phyloP scores from a whole-genome alignment of 352 stramenopile genomes.

The Phytophthora sp. region DNA sequence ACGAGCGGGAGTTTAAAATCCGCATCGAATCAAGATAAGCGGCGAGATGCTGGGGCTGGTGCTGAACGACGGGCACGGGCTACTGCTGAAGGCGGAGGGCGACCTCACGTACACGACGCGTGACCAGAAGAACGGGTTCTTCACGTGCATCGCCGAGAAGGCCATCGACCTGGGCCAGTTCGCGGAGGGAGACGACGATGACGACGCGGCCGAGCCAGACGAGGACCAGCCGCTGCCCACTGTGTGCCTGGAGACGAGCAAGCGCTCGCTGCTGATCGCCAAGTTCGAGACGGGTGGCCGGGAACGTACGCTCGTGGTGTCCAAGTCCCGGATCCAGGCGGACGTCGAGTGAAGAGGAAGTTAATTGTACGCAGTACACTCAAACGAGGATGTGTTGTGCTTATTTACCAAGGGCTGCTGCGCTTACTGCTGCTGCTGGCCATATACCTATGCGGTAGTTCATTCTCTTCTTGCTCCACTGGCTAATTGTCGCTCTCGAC shows the following conservation, averaged over 20 bases:
- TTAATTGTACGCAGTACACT: not conserved
- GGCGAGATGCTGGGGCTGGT: constrained; percentile 62
- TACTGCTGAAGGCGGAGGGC: constrained; percentile 71
- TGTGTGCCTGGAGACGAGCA: constrained; percentile 60
- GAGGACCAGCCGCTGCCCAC: constrained; percentile 49
- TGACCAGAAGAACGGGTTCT: constrained; percentile 76
- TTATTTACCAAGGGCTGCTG: constrained; percentile 25
- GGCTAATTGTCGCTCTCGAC: constrained; percentile 57
- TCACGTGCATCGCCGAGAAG: constrained; percentile 72
- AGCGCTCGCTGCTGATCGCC: constrained; percentile 63
- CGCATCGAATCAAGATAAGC: constrained; percentile 38
- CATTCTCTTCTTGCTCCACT: not conserved
- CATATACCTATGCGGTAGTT: constrained; percentile 6
- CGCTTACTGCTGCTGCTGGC: constrained; percentile 3
- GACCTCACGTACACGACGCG: constrained; percentile 57
- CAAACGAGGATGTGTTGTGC: not conserved
- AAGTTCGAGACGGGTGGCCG: constrained; percentile 47
- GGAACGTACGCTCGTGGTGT: constrained; percentile 71
- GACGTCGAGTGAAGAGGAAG: constrained; percentile 26
- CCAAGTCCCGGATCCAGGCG: constrained; percentile 42
- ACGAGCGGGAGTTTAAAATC: not conserved
- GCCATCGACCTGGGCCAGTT: constrained; percentile 59
- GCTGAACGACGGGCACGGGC: constrained; percentile 78
- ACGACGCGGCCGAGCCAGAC: constrained; percentile 29
- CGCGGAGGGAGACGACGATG: constrained; percentile 38